phyloP scores from a whole-genome alignment of 257 asterid genomes.

The Forsythia suspensa region DNA sequence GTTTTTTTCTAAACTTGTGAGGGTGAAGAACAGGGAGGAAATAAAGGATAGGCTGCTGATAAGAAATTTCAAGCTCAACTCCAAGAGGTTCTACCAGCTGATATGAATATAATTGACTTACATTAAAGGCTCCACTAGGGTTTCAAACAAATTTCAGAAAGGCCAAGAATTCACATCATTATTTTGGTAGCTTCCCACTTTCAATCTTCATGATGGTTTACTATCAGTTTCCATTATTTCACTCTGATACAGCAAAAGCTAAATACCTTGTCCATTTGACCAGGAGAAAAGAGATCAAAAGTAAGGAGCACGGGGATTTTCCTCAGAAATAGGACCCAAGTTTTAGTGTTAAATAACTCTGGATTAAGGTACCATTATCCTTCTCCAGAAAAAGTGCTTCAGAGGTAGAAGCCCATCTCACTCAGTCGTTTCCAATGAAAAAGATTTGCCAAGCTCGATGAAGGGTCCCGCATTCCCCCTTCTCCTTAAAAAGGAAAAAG shows the following conservation, averaged over 20 bases:
- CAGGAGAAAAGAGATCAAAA: background rate
- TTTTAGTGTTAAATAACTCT: background rate
- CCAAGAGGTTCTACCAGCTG: conserved; percentile 1
- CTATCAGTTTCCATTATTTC: background rate
- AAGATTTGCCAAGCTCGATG: background rate
- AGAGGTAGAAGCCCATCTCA: conserved; percentile 1
- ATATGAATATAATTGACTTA: background rate
- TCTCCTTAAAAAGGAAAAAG: background rate
- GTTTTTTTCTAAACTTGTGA: background rate
- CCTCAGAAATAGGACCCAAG: background rate
- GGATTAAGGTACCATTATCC: background rate
- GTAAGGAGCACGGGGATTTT: background rate
- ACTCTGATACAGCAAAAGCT: conserved; percentile 12
- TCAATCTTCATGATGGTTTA: conserved; percentile 3
- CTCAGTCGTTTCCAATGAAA: background rate
- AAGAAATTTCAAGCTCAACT: conserved; percentile 2
- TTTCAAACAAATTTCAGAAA: background rate
- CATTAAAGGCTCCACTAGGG: conserved; percentile 2
- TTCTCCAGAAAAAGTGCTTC: background rate
- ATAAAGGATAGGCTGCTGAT: background rate
- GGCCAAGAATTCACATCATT: background rate
- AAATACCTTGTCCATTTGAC: background rate
- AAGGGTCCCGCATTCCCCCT: background rate
- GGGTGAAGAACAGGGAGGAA: background rate
- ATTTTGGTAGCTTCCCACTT: background rate